Conservation (phyloP, 2,329 filamentous ascomycete genomes). For the Pseudogymnoascus sp. region DNA sequence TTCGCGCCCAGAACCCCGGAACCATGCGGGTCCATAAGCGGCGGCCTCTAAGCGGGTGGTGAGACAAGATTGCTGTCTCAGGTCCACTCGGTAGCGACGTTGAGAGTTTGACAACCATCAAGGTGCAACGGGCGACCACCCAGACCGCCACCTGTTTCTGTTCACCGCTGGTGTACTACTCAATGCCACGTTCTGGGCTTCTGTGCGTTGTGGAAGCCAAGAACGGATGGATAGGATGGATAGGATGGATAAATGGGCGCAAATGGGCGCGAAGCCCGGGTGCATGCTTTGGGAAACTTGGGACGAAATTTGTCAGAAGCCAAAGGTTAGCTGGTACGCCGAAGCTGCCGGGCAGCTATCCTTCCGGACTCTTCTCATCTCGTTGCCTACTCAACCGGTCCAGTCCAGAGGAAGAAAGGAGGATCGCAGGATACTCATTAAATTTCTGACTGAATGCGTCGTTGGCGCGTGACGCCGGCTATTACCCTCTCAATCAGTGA, state of each 20-base stretch:
- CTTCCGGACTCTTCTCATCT: neutral
- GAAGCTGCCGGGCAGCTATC: neutral
- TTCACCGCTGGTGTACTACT: neutral
- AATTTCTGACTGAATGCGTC: neutral
- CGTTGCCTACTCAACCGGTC: neutral
- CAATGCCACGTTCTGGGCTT: neutral
- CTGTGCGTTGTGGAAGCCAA: neutral
- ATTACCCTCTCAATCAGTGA: neutral
- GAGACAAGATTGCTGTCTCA: constrained; percentile 2
- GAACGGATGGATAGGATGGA: neutral
- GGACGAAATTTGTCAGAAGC: constrained; percentile 9
- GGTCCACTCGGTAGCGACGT: constrained; percentile 5
- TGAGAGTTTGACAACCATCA: neutral
- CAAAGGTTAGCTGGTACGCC: neutral
- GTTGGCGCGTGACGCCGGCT: neutral
- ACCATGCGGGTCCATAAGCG: constrained; percentile 48
- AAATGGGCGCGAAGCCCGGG: neutral
- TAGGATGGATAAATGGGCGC: neutral
- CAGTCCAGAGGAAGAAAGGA: neutral
- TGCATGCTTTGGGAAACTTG: neutral
- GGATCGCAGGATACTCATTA: neutral
- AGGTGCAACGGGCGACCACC: neutral
- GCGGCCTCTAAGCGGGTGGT: constrained; percentile 60
- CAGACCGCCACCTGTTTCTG: neutral
- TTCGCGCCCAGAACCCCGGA: neutral